Evolutionary conservation across 169 alveolate species (phyloP).

Genomic region (Plasmodium gallinaceum): DNA sequence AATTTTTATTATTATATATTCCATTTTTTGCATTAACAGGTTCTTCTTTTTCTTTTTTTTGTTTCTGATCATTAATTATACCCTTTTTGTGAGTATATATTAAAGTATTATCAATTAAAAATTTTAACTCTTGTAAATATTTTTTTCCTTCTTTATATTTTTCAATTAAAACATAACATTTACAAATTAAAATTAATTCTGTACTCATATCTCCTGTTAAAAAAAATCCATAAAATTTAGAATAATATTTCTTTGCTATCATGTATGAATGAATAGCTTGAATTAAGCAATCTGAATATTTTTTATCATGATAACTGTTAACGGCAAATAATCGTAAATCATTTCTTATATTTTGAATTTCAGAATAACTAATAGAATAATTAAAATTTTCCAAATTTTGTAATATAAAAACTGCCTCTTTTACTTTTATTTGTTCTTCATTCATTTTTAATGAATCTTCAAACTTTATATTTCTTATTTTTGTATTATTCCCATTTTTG

Average conservation of each 20-base stretch:
- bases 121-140: slow-evolving; percentile 84
- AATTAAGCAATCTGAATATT: slow-evolving; percentile 80
- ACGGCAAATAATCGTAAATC: slow-evolving; percentile 80
- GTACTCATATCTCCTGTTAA: slow-evolving; percentile 88
- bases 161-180: slow-evolving; percentile 88
- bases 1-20: slow-evolving; percentile 3
- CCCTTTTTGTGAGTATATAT: slow-evolving; percentile 80
- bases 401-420: slow-evolving; percentile 67
- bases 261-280: slow-evolving; percentile 81
- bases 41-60: slow-evolving; percentile 24
- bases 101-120: slow-evolving; percentile 87
- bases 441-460: slow-evolving; percentile 60
- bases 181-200: slow-evolving; percentile 87
- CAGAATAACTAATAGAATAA: slow-evolving; percentile 71
- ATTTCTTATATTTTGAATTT: slow-evolving; percentile 80
- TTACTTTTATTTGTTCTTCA: slow-evolving; percentile 73
- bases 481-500: slow-evolving; percentile 23
- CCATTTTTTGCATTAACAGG: not conserved
- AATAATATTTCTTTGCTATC: slow-evolving; percentile 79
- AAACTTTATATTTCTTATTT: slow-evolving; percentile 40
- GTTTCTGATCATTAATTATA: slow-evolving; percentile 26
- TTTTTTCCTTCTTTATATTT: slow-evolving; percentile 83
- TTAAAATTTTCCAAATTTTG: slow-evolving; percentile 72
- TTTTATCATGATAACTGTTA: slow-evolving; percentile 78
- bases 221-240: slow-evolving; percentile 80